phyloP scores from a whole-genome alignment of 2,329 filamentous ascomycete genomes.

The Beauveria pseudobassiana region DNA sequence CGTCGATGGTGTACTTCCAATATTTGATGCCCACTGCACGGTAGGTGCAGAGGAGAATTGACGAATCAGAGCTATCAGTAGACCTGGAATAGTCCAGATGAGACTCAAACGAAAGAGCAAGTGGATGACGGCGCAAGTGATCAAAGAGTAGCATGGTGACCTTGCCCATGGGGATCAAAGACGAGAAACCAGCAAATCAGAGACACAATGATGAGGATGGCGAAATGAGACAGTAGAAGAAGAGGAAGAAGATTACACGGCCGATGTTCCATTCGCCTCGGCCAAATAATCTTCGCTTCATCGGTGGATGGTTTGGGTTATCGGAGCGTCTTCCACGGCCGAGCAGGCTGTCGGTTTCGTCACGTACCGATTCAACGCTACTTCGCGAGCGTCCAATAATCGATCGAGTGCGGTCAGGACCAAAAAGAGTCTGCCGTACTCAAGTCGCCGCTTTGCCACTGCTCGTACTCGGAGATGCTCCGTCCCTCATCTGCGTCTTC shows the following conservation, averaged over 20 bases:
- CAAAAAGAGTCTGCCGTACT: slow-evolving; percentile 96
- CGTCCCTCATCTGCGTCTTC: slow-evolving; percentile 94
- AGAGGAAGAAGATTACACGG: slow-evolving; percentile 88
- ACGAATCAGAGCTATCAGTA: slow-evolving; percentile 65
- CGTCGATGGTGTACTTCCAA: slow-evolving; percentile 99
- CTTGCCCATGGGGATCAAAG: slow-evolving; percentile 97
- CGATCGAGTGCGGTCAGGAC: slow-evolving; percentile 68
- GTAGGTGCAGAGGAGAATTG: slow-evolving; percentile 93
- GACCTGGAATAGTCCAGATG: slow-evolving; percentile 69
- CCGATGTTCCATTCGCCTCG: slow-evolving; percentile 94
- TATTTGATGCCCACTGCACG: slow-evolving; percentile 89
- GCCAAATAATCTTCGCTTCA: slow-evolving; percentile 85
- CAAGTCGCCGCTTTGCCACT: slow-evolving; percentile 96
- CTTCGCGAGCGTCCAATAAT: slow-evolving; percentile 79
- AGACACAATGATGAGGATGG: slow-evolving; percentile 82
- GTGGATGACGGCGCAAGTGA: slow-evolving; percentile 84
- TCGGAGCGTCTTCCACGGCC: slow-evolving; percentile 51
- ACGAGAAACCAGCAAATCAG: slow-evolving; percentile 92
- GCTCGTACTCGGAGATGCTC: slow-evolving; percentile 97
- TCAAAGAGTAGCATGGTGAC: slow-evolving; percentile 84
- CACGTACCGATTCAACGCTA: slow-evolving; percentile 76
- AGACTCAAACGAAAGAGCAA: slow-evolving; percentile 88
- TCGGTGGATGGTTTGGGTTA: slow-evolving; percentile 28
- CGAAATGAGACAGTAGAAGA: slow-evolving; percentile 90
- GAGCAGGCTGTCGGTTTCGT: slow-evolving; percentile 85